Conservation (phyloP, 768 basidiomycete species). For the Leccinellum rugosiceps region DNA sequence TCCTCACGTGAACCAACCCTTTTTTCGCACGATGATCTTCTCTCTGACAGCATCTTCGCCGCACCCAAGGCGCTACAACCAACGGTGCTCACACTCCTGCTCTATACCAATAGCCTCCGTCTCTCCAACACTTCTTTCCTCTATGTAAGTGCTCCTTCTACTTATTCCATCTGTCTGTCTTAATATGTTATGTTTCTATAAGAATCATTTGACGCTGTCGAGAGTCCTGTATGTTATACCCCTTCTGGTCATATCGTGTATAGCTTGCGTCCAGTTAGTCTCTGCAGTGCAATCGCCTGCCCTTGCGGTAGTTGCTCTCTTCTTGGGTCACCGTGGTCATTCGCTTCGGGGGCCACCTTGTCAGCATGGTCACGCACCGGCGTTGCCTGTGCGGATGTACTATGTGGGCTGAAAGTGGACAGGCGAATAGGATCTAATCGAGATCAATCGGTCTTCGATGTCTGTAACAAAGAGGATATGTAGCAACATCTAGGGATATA, state of each 20-base stretch:
- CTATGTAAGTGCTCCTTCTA: slow-evolving; percentile 1
- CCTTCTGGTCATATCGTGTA: slow-evolving; percentile 7
- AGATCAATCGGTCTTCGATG: not conserved
- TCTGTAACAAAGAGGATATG: no score
- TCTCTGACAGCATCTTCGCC: slow-evolving; percentile 10
- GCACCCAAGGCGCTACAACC: slow-evolving; percentile 6
- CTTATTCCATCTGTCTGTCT: not conserved
- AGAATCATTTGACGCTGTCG: slow-evolving; percentile 8
- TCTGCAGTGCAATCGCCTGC: slow-evolving; percentile 6
- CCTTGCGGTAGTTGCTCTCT: slow-evolving; percentile 5
- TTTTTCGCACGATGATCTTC: no score
- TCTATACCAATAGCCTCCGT: slow-evolving; percentile 20
- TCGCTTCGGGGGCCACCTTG: not conserved
- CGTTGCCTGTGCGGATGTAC: not conserved
- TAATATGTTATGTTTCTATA: not conserved
- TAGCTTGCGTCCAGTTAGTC: slow-evolving; percentile 9
- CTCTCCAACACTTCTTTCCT: not conserved
- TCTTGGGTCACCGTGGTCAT: slow-evolving; percentile 3
- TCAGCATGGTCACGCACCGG: not conserved
- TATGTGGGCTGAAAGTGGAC: not conserved
- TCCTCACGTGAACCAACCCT: no score
- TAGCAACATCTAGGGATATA: no score
- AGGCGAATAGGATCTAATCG: not conserved
- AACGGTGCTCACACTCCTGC: slow-evolving; percentile 13
- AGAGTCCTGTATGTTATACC: slow-evolving; percentile 20